These are phyloP conservation scores for Royoungia palumana DNA, from an alignment of 768 basidiomycete genomes.

Conservation along the genomic window DNA sequence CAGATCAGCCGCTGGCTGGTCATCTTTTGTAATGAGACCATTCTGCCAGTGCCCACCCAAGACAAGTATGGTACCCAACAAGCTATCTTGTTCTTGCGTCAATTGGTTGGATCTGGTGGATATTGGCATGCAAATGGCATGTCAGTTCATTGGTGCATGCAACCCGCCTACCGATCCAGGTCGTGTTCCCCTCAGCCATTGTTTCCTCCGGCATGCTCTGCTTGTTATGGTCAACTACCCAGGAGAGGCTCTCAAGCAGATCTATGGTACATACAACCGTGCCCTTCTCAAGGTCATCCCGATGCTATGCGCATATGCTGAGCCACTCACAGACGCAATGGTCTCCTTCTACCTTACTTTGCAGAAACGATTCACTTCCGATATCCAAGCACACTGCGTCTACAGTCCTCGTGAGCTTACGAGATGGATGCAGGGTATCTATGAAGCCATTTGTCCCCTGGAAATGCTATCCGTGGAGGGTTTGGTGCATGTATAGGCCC, in stretches of 20 bases:
- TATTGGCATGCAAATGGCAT: conserved; percentile 94
- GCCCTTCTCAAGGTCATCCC: conserved; percentile 95
- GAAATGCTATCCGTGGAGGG: conserved; percentile 94
- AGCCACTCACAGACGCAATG: conserved; percentile 97
- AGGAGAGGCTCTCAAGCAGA: conserved; percentile 93
- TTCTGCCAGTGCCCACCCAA: conserved; percentile 87
- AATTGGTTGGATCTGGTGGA: conserved; percentile 91
- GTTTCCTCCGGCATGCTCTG: conserved; percentile 96
- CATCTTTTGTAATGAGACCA: conserved; percentile 99
- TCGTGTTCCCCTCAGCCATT: conserved; percentile 95
- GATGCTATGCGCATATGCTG: conserved; percentile 86
- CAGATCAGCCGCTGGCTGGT: conserved; percentile 98
- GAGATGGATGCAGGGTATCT: conserved; percentile 95
- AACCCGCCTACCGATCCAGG: conserved; percentile 99
- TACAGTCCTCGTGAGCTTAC: conserved; percentile 99
- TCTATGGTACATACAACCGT: conserved; percentile 97
- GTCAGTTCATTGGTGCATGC: conserved; percentile 98
- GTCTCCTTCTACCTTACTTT: conserved; percentile 93
- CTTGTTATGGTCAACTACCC: conserved; percentile 99
- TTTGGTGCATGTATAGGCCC: conserved; percentile 96
- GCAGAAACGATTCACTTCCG: conserved; percentile 91
- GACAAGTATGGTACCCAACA: conserved; percentile 99
- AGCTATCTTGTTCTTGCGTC: conserved; percentile 97
- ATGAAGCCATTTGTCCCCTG: conserved; percentile 92
- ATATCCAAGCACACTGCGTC: conserved; percentile 97